phyloP scores from a whole-genome alignment of 257 asterid genomes.

The Buddleja alternifolia region DNA sequence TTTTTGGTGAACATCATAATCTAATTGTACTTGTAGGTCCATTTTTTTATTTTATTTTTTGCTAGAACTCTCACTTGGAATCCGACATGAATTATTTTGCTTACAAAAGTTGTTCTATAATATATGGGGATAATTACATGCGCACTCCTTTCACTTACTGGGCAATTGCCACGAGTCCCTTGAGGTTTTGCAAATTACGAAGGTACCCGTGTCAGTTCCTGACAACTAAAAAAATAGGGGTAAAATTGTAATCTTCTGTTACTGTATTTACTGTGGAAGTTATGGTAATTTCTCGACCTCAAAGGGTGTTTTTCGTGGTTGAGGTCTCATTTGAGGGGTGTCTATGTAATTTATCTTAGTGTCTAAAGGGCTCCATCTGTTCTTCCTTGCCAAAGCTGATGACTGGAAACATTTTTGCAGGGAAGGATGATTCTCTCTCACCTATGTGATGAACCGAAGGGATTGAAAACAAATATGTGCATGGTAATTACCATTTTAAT shows the following conservation, averaged over 20 bases:
- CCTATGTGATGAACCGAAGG: conserved; percentile 98
- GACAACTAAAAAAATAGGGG: too few species aligned
- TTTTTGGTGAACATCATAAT: neutral
- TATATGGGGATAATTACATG: too few species aligned
- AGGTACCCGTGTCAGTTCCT: too few species aligned
- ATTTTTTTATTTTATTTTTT: too few species aligned
- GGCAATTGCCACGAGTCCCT: too few species aligned
- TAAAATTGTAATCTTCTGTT: too few species aligned
- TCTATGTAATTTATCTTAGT: neutral
- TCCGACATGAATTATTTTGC: neutral
- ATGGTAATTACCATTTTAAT: conserved; percentile 58
- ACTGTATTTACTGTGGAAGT: too few species aligned
- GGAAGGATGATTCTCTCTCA: conserved; percentile 98
- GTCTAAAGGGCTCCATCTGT: neutral
- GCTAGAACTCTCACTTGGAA: neutral
- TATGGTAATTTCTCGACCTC: too few species aligned
- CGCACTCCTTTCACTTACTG: too few species aligned
- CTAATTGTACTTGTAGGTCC: conserved; percentile 18
- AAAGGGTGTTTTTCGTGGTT: neutral
- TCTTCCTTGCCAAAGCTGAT: neutral
- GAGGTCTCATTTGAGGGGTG: too few species aligned
- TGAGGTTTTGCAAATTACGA: too few species aligned
- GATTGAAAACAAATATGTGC: conserved; percentile 96
- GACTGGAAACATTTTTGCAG: conserved; percentile 50
- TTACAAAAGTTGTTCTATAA: neutral